These are phyloP conservation scores for Paramecium sonneborni DNA, from an alignment of 73 alveolate species.

Conservation along the genomic window DNA sequence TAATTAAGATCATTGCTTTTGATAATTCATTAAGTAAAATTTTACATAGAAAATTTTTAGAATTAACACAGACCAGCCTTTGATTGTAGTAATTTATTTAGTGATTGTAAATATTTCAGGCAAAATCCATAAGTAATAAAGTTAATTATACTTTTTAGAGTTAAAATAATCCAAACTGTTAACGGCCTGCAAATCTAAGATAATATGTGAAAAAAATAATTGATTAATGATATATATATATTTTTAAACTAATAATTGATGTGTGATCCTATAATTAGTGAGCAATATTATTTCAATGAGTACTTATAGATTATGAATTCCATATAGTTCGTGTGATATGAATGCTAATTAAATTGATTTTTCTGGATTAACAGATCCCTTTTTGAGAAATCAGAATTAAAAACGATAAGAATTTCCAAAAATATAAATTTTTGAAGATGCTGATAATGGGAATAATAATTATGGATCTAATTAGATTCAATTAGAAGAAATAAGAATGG, in stretches of 20 bases:
- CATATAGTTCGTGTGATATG: background rate
- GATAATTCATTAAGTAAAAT: background rate
- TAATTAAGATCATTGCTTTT: background rate
- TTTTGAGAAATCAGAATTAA: background rate
- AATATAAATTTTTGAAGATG: background rate
- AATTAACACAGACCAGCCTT: slow-evolving; percentile 1
- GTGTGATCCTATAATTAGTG: slow-evolving; percentile 32
- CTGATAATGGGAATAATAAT: background rate
- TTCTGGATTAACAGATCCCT: background rate
- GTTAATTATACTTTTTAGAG: background rate
- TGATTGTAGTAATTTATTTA: background rate
- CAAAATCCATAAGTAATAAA: background rate
- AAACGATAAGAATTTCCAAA: background rate
- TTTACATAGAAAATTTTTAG: background rate
- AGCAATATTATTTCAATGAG: slow-evolving; percentile 14
- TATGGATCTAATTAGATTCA: background rate
- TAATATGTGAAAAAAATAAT: slow-evolving; percentile 12
- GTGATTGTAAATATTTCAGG: background rate
- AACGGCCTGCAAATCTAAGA: slow-evolving; percentile 19
- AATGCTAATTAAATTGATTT: background rate
- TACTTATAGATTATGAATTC: background rate
- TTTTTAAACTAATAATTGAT: slow-evolving; percentile 5
- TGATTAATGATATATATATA: background rate
- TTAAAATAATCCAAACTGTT: background rate
- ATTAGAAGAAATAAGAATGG: background rate